Percentiles rank a stretch among this genome's conserved stretches.
Evolutionary conservation across 2,329 filamentous ascomycete species (phyloP).

Genomic region (Thelonectria olida): DNA sequence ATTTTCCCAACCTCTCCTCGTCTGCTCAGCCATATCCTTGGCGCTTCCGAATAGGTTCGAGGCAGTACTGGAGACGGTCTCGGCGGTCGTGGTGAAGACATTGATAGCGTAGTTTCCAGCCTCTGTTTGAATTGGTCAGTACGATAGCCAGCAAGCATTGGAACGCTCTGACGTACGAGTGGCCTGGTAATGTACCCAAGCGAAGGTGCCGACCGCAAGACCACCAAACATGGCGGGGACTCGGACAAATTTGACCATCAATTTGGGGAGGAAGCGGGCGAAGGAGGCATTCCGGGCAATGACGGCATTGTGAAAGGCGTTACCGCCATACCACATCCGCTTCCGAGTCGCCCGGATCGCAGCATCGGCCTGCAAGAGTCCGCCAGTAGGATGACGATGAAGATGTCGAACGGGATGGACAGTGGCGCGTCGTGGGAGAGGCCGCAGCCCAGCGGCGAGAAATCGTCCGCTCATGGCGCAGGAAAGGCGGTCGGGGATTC

Average conservation of each 20-base stretch:
- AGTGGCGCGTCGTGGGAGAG: slow-evolving; percentile 69
- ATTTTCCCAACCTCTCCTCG: slow-evolving; percentile 80
- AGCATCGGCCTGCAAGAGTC: slow-evolving; percentile 73
- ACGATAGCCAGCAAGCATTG: neutral
- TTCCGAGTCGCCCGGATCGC: slow-evolving; percentile 68
- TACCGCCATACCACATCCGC: slow-evolving; percentile 81
- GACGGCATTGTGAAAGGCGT: slow-evolving; percentile 84
- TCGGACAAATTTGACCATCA: slow-evolving; percentile 88
- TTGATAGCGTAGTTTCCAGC: slow-evolving; percentile 64
- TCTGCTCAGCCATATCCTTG: slow-evolving; percentile 80
- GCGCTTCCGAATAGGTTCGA: slow-evolving; percentile 76
- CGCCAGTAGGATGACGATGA: slow-evolving; percentile 73
- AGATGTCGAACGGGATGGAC: slow-evolving; percentile 68
- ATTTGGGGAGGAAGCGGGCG: slow-evolving; percentile 77
- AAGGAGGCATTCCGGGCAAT: slow-evolving; percentile 72
- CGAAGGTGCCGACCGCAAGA: slow-evolving; percentile 83
- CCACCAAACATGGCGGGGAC: slow-evolving; percentile 93
- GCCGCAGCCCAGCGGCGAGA: slow-evolving; percentile 76
- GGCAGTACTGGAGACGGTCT: slow-evolving; percentile 75
- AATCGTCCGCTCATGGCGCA: slow-evolving; percentile 48
- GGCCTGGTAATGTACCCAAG: slow-evolving; percentile 97
- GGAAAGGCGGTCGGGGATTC: slow-evolving; percentile 22
- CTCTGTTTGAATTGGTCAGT: slow-evolving; percentile 50
- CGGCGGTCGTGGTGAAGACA: slow-evolving; percentile 76
- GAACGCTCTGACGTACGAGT: slow-evolving; percentile 67